Evolutionary conservation across 768 basidiomycete genomes (phyloP), one percentile per base, ranked within the genome.

Genomic region (Mycena pura): DNA sequence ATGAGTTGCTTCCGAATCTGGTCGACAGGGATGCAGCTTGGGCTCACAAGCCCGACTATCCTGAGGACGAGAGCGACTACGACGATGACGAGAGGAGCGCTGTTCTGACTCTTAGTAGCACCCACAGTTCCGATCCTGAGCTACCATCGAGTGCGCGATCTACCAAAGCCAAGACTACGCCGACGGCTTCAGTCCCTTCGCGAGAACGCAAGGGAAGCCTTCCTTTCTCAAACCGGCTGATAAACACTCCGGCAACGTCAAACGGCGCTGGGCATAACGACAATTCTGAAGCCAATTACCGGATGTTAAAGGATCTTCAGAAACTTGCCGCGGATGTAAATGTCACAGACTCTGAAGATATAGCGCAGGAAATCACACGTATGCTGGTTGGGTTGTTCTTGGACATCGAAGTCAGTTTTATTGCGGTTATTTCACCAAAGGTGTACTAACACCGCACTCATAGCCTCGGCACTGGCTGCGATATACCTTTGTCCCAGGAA

Each of bases 381-480:
- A 74, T 90, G 39, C 88, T 90, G 69, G 86, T 84, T 62, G 81
- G 79, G 57, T 73, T 88, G 32, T 96, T 96, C 72, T 70, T 90
- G 64, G 78, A 80, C 47, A 95, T 97, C 54, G 81, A 91, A 81
- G 95, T 95, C 60, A 62, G 32, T 43, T 41, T 57, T 36, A 51
- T 48, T 40, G 29, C 38, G n/a, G 17, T 60, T 45, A 50, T 24
- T 64, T 64, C 49, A 27, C 22, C 28, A 19, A 6, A 11, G 28
- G n/a, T 19, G 6, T 22, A 32, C 60, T 59, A 29, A 51, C 43
- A 69, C 39, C 45, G 34, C 10, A 15, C 50, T 51, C 46, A 22
- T 63, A 96, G 93, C 93, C 95, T 24, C 85, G 95, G 51, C 89
- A 96, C 71, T 93, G 94, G 88, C 81, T 96, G 19, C 82, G 88